These are phyloP conservation scores for Blepharisma undulans DNA, from an alignment of 169 alveolate species.

Conservation along the genomic window DNA sequence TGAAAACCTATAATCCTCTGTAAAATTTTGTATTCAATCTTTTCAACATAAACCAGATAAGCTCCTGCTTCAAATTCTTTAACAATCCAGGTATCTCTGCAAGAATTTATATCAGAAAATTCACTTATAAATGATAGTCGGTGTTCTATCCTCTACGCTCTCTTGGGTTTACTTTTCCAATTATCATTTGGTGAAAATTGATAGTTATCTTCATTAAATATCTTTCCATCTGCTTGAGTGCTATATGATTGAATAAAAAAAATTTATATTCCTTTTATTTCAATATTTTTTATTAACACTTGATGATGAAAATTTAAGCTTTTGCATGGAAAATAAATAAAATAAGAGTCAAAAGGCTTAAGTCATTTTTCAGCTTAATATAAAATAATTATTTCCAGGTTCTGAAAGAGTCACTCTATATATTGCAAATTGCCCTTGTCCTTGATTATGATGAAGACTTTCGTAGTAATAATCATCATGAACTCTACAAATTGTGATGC, in stretches of 20 bases:
- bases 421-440: neutral
- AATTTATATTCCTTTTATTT: no score
- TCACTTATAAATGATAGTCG: neutral
- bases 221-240: conserved; percentile 21
- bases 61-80: neutral
- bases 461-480: conserved; percentile 32
- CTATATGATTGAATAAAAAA: no score
- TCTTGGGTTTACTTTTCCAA: neutral
- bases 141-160: neutral
- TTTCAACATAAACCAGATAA: conserved; percentile 31
- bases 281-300: no score
- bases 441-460: neutral
- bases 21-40: neutral
- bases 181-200: conserved; percentile 24
- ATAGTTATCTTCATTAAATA: neutral
- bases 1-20: conserved; percentile 41
- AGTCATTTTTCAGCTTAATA: no score
- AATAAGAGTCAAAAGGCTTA: no score
- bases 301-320: no score
- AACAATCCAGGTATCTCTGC: conserved; percentile 3
- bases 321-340: no score
- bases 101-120: neutral
- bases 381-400: no score
- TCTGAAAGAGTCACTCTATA: neutral
- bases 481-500: conserved; percentile 38